phyloP scores from a whole-genome alignment of 495 filamentous ascomycete genomes.

The Xylaria longipes region DNA sequence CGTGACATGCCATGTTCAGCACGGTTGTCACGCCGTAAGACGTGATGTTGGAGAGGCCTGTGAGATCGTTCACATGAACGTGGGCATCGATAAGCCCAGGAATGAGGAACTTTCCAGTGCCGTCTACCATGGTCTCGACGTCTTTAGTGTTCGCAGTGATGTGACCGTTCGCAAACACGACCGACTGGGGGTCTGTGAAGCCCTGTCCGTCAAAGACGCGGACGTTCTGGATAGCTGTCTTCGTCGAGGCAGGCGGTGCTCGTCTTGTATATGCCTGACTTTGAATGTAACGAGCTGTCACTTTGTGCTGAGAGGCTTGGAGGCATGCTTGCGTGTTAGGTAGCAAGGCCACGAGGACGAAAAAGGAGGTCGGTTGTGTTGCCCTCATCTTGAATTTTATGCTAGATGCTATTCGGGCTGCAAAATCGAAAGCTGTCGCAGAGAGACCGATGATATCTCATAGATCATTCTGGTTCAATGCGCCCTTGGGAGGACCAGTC shows the following conservation, averaged over 20 bases:
- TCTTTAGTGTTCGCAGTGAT: constrained; percentile 27
- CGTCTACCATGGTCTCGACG: constrained; percentile 37
- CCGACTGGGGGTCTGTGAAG: constrained; percentile 24
- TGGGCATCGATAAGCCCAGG: constrained; percentile 49
- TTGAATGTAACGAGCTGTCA: constrained; percentile 11
- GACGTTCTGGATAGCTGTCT: constrained; percentile 37
- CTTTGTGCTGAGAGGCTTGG: not conserved
- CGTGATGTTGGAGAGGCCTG: constrained; percentile 35
- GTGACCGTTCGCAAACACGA: constrained; percentile 30
- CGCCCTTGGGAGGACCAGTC: not conserved
- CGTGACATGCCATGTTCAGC: constrained; percentile 43
- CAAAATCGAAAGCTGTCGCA: not conserved
- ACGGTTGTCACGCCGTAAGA: constrained; percentile 47
- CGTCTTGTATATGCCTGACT: constrained; percentile 11
- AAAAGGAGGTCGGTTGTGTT: not conserved
- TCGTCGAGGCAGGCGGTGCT: constrained; percentile 17
- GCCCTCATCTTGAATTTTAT: constrained; percentile 1
- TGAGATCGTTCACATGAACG: constrained; percentile 32
- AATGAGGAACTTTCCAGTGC: constrained; percentile 37
- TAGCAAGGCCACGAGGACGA: not conserved
- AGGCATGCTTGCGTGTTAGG: not conserved
- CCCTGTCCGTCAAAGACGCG: constrained; percentile 33
- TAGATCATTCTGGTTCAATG: not conserved
- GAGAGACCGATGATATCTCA: not conserved
- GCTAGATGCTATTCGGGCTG: not conserved